Base-by-base conservation (phyloP, 2,329 filamentous ascomycete species). In the Colletotrichum sp. region DNA sequence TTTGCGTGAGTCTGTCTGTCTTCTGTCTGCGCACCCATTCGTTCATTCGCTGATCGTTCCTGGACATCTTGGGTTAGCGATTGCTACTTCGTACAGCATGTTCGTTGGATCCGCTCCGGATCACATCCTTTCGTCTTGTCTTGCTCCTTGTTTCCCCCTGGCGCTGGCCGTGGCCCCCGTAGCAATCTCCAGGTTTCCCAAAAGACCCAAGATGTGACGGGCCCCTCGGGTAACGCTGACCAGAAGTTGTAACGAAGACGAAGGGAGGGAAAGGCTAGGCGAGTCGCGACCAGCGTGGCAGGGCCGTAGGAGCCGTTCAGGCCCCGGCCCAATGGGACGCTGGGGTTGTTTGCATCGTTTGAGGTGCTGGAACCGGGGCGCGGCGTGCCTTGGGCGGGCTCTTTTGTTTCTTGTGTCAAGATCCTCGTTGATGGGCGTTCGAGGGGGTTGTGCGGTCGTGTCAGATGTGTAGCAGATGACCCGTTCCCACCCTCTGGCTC, bases 391-490 rank as follows among this genome's bases (percentile, higher is more conserved):
- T 30, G 59, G 18, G 39, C 30, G 34, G 65, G 52, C 55, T 26
- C 12, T 21, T 52, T 44, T 71, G 76, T 77, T 76, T 76, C 76
- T 28, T 62, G 63, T 68, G 49, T 66, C 70, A 69, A 69, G 64
- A 74, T 65, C 62, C 70, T 64, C 65, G 64, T 26, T 69, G 71
- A 74, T 63, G 68, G 60, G 32, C 39, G 39, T 68, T 57, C 34
- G 15, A 44, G 66, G 72, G 68, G 76, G 32, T 68, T 64, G 67
- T 71, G 71, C 63, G 62, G 63, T 68, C 65, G 76, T 78, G 59
- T 78, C 76, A 78, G 75, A 77, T 60, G 71, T 78, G 76, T 78
- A 75, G 57, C 76, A 78, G 68, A 57, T 68, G 52, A 52, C 16
- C 44, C n/a, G 57, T 21, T 55, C 26, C 16, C 26, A 60, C 18